Conservation (phyloP, 805 yeast species). For the Yamadazyma takamatsuzukensis region DNA sequence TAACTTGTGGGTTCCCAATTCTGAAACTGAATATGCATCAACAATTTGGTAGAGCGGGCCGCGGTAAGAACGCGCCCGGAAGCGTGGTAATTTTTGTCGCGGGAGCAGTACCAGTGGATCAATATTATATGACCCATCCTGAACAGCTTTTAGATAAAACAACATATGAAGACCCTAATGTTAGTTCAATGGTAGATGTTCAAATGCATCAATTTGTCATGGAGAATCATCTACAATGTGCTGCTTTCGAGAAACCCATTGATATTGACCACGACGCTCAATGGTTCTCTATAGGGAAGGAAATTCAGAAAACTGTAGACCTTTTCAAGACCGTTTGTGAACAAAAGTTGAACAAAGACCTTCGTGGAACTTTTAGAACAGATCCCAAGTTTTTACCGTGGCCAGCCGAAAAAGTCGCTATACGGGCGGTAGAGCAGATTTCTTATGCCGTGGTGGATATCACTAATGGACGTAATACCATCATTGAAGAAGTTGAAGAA, state of each 20-base stretch:
- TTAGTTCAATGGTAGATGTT: constrained; percentile 30
- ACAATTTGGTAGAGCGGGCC: constrained; percentile 96
- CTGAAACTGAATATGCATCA: constrained; percentile 87
- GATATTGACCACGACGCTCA: constrained; percentile 46
- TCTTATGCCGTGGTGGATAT: constrained; percentile 86
- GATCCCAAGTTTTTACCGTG: constrained; percentile 63
- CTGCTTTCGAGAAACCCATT: constrained; percentile 82
- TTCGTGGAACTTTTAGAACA: constrained; percentile 27
- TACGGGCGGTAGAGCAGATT: constrained; percentile 81
- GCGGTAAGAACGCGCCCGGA: constrained; percentile 65
- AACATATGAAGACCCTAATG: constrained; percentile 40
- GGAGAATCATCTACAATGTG: constrained; percentile 89
- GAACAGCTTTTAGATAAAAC: constrained; percentile 46
- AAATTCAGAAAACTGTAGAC: constrained; percentile 9
- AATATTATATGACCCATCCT: constrained; percentile 72
- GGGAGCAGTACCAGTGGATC: constrained; percentile 81
- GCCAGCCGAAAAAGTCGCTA: constrained; percentile 73
- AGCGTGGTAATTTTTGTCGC: constrained; percentile 84
- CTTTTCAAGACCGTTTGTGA: constrained; percentile 29
- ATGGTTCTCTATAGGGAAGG: constrained; percentile 43
- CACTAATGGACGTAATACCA: constrained; percentile 68
- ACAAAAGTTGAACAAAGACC: constrained; percentile 33
- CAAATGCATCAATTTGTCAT: constrained; percentile 43
- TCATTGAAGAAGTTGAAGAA: constrained; percentile 87
- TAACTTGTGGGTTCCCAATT: constrained; percentile 89